Evolutionary conservation across 441 rosid genomes (phyloP).

Genomic region (Erodium chrysanthum): DNA sequence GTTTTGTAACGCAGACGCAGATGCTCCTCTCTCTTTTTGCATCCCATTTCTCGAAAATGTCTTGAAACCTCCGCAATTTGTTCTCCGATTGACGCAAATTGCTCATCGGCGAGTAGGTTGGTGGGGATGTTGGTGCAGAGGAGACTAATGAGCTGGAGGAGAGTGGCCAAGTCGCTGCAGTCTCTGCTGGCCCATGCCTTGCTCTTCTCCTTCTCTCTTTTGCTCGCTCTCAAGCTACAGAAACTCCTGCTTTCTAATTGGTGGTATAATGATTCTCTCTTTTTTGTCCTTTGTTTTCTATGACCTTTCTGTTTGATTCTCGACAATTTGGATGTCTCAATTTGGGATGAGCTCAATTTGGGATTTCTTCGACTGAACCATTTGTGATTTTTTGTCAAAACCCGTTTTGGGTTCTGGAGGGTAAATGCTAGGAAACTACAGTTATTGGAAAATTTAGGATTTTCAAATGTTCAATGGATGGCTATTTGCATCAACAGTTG

Average conservation of each 20-base stretch:
- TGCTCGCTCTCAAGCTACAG: conserved; percentile 65
- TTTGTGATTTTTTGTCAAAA: too few species aligned
- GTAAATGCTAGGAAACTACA: background rate
- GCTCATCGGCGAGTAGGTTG: background rate
- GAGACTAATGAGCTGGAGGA: conserved; percentile 63
- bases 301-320: background rate
- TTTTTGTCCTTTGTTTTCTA: background rate
- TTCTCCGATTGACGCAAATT: background rate
- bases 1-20: background rate
- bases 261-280: conserved; percentile 41
- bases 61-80: background rate
- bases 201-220: conserved; percentile 68
- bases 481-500: background rate
- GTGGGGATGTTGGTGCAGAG: conserved; percentile 43
- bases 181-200: conserved; percentile 52
- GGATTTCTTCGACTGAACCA: background rate
- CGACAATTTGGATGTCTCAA: background rate
- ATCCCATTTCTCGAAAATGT: background rate
- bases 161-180: conserved; percentile 59
- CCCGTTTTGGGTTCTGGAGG: background rate
- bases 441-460: background rate
- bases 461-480: background rate
- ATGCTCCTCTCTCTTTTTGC: background rate
- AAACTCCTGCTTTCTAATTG: conserved; percentile 45
- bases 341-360: background rate